Base-by-base conservation (phyloP, 2,329 filamentous ascomycete species). In the Colletotrichum australisinense region DNA sequence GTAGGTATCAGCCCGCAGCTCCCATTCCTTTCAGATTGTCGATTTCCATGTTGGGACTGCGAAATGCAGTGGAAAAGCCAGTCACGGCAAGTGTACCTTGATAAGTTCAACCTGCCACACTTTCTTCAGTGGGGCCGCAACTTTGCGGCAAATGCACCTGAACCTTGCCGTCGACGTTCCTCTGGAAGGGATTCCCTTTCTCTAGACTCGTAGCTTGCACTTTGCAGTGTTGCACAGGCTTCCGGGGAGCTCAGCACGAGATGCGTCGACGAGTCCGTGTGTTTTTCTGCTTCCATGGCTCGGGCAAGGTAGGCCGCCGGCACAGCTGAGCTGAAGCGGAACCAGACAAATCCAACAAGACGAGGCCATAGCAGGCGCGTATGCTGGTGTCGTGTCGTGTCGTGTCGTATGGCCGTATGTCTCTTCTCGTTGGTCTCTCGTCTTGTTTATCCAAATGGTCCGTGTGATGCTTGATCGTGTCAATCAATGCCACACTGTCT, bases 71-170 rank as follows among this genome's bases (percentile, higher is more conserved):
- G 9, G 56, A 38, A 30, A 30, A 59, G 38, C n/a, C 24, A 35
- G 60, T 32, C 26, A 53, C 38, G 22, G 7, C 49, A 11, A 65
- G 5, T 30, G 65, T 56, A n/a, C 22, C 28, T 67, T 60, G 56
- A 35, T 35, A 56, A 56, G 24, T 14, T 26, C 30, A 9, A 22
- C 7, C 46, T 42, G 66, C 49, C 32, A 55, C 66, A 63, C 67
- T 63, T 64, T 69, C 67, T 69, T 69, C 38, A 46, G 67, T 69
- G 67, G 67, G 63, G 58, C 59, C 67, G 26, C 35, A 30, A n/a
- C 26, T 57, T 24, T 46, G 49, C 58, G 59, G n/a, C 24, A 64
- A 55, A 28, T 46, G 62, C 49, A 64, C 28, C 28, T 14, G 28
- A 35, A 55, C 46, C 46, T 38, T 53, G 62, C 6, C n/a, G 28